Percentiles rank a stretch among this genome's conserved stretches.
phyloP scores from a whole-genome alignment of 768 basidiomycete genomes.

The Leccinellum rugosiceps region DNA sequence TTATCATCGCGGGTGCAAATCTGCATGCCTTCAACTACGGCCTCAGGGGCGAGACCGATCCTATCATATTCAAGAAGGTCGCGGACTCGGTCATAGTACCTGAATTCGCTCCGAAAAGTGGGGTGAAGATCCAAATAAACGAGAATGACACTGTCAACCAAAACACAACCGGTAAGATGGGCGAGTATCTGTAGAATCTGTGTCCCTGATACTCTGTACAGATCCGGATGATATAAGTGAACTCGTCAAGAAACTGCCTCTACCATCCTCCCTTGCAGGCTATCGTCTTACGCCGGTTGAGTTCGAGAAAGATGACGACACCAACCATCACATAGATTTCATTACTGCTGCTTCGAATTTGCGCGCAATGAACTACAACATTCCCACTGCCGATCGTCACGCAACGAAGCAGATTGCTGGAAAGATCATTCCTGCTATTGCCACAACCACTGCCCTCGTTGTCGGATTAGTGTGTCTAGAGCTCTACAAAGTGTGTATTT shows the following conservation, averaged over 20 bases:
- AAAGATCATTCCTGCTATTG: slow-evolving; percentile 99
- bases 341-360: slow-evolving; percentile 97
- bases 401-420: slow-evolving; percentile 97
- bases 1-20: slow-evolving; percentile 91
- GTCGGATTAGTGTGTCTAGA: slow-evolving; percentile 96
- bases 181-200: background rate
- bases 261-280: slow-evolving; percentile 91
- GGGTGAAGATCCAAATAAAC: slow-evolving; percentile 89
- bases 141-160: slow-evolving; percentile 87
- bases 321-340: slow-evolving; percentile 98
- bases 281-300: slow-evolving; percentile 94
- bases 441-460: slow-evolving; percentile 95
- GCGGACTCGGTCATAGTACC: slow-evolving; percentile 83
- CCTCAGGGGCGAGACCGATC: slow-evolving; percentile 83
- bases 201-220: slow-evolving; percentile 20
- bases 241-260: slow-evolving; percentile 68
- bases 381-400: slow-evolving; percentile 82
- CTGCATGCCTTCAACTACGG: slow-evolving; percentile 98
- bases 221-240: slow-evolving; percentile 52
- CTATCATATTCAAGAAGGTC: slow-evolving; percentile 75
- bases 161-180: slow-evolving; percentile 27
- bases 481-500: slow-evolving; percentile 77
- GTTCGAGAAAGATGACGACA: slow-evolving; percentile 99
- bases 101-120: slow-evolving; percentile 89
- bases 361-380: slow-evolving; percentile 92